Conservation (phyloP, 306 rosid species). For the Sicyos edulis region DNA sequence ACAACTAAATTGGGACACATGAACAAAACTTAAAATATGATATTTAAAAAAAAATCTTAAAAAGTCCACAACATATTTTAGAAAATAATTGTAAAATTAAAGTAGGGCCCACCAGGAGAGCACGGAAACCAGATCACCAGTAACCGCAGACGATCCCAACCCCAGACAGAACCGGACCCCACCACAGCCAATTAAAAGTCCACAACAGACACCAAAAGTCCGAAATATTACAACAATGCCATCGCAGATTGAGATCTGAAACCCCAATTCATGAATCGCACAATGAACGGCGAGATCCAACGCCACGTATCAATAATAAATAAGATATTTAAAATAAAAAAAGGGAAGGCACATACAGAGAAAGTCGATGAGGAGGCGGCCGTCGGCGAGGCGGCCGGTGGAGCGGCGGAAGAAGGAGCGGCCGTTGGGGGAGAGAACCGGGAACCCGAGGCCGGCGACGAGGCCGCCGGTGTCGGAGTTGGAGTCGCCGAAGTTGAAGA, state of each 20-base stretch:
- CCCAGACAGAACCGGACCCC: background rate
- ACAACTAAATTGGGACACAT: no score
- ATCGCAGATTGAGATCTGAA: background rate
- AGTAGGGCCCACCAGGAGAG: background rate
- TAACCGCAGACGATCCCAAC: background rate
- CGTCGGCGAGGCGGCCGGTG: conserved; percentile 83
- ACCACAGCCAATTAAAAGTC: background rate
- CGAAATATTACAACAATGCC: background rate
- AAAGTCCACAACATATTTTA: no score
- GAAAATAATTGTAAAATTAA: no score
- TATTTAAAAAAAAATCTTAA: no score
- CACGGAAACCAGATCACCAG: background rate
- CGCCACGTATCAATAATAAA: background rate
- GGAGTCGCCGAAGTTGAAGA: conserved; percentile 88
- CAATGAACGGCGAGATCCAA: background rate
- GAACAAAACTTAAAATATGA: no score
- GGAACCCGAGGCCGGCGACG: conserved; percentile 78
- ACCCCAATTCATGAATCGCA: background rate
- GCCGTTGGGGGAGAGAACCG: conserved; percentile 65
- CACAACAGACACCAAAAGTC: background rate
- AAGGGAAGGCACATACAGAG: conserved; percentile 46
- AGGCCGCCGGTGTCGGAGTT: conserved; percentile 98
- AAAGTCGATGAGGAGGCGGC: conserved; percentile 69
- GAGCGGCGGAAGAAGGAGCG: conserved; percentile 72
- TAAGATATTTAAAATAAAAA: no score